Percentiles rank a stretch among this genome's conserved stretches.
Conservation (phyloP, 2,329 filamentous ascomycete species). For the Acrodontium crateriforme region DNA sequence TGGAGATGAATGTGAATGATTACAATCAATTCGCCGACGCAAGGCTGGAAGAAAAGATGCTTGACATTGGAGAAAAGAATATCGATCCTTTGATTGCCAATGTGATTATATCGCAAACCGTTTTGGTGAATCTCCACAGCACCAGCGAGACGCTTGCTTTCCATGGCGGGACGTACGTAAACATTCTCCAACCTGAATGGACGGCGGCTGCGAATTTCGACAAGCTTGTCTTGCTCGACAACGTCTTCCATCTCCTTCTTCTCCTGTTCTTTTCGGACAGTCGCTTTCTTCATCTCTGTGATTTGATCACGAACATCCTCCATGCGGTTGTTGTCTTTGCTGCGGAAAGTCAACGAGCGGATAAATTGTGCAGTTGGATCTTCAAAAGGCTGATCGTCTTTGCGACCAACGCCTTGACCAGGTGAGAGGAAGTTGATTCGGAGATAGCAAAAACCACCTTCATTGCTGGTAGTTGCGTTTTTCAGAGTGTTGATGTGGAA, state of each 20-base stretch:
- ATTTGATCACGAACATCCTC: conserved; percentile 86
- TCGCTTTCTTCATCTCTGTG: conserved; percentile 88
- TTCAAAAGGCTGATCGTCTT: conserved; percentile 95
- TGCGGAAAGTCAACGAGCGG: conserved; percentile 86
- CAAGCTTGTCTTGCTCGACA: conserved; percentile 93
- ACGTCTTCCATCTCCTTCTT: conserved; percentile 99
- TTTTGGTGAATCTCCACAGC: conserved; percentile 98
- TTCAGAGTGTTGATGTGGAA: conserved; percentile 99
- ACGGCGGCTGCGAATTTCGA: conserved; percentile 87
- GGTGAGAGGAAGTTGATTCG: conserved; percentile 96
- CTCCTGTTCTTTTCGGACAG: conserved; percentile 84
- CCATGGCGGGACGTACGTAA: conserved; percentile 86
- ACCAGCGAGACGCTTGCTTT: conserved; percentile 91
- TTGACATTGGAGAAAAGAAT: conserved; percentile 97
- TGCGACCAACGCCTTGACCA: conserved; percentile 89
- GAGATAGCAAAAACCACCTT: conserved; percentile 84
- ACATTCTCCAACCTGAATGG: conserved; percentile 85
- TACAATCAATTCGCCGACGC: conserved; percentile 88
- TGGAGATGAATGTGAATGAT: conserved; percentile 97
- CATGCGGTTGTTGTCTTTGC: conserved; percentile 75
- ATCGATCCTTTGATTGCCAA: conserved; percentile 73
- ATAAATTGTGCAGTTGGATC: conserved; percentile 93
- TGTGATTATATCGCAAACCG: conserved; percentile 84
- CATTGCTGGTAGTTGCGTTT: conserved; percentile 94
- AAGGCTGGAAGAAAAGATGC: conserved; percentile 97